Evolutionary conservation across 768 basidiomycete species (phyloP), one percentile per base, ranked within the genome.

Genomic region (Kwoniella sp.): DNA sequence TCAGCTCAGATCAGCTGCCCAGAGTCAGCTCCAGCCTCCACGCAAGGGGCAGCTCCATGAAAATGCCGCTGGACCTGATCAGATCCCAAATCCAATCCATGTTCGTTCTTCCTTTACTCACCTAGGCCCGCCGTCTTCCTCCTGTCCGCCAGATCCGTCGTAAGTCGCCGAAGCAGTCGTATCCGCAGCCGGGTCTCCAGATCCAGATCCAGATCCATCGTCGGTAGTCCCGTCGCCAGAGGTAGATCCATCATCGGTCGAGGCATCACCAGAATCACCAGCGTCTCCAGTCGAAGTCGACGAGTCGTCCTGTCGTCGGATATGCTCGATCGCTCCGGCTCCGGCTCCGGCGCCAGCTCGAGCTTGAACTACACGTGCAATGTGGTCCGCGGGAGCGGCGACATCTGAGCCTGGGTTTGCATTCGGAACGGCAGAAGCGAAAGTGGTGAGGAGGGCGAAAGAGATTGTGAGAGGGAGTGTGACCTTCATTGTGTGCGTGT

Each of bases 61-160:
- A 13, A 37, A 37, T 13, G 34, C 34, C n/a, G n/a, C n/a, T n/a
- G n/a, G n/a, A n/a, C n/a, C n/a, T n/a, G n/a, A n/a, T n/a, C n/a
- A n/a, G n/a, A n/a, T n/a, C n/a, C n/a, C n/a, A n/a, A n/a, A n/a
- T n/a, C n/a, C n/a, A n/a, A n/a, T n/a, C n/a, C n/a, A n/a, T n/a
- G n/a, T 37, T 37, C 34, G 13, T 13, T 37, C 34, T 7, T 37
- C 34, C 7, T 7, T 37, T 13, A 65, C 63, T 59, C 41, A 65
- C 63, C 38, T 52, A 4, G 63, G 63, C 23, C 63, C 63, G 45
- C 34, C 34, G 48, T 59, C 63, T 4, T 22, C 13, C 15, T 58
- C 63, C 22, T 65, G 57, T 17, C 63, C 63, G 25, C 63, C 63
- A 22, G 31, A 29, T 9, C 63, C 63, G 47, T 65, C 50, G 47